phyloP scores from a whole-genome alignment of 75 land plant species.

The Ceratopteris richardii region DNA sequence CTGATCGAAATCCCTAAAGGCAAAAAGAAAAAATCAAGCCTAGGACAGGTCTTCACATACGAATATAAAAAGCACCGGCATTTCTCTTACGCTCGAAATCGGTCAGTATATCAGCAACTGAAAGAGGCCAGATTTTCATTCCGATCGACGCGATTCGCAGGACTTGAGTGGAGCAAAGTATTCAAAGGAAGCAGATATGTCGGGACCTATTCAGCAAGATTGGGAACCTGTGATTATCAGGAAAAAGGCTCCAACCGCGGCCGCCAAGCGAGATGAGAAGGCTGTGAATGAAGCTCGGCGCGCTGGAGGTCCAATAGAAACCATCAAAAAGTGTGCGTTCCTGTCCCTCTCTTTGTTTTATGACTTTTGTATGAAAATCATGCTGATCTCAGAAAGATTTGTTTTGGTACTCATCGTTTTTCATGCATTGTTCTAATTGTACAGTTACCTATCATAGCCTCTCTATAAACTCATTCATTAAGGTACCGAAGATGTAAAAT shows the following conservation, averaged over 20 bases:
- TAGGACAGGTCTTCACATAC: not conserved
- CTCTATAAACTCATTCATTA: no score
- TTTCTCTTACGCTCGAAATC: no score
- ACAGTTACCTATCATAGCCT: no score
- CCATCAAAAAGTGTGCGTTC: conserved; percentile 60
- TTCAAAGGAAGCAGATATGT: not conserved
- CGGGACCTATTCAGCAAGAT: conserved; percentile 64
- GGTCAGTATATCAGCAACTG: not conserved
- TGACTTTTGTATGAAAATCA: not conserved
- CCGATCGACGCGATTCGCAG: not conserved
- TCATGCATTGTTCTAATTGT: no score
- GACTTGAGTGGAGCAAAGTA: not conserved
- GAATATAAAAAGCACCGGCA: no score
- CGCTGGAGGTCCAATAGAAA: conserved; percentile 80
- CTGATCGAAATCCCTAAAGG: no score
- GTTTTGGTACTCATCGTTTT: no score
- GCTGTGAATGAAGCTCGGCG: conserved; percentile 96
- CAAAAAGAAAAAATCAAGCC: not conserved
- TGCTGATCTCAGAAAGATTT: no score
- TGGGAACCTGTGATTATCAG: conserved; percentile 95
- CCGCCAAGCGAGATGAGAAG: conserved; percentile 90
- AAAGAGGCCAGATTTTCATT: not conserved
- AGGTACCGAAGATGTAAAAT: no score
- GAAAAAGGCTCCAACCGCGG: conserved; percentile 81
- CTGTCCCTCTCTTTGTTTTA: conserved; percentile 1